Base-by-base conservation (phyloP, 2,329 filamentous ascomycete species). In the Cryoendolithus antarcticus region DNA sequence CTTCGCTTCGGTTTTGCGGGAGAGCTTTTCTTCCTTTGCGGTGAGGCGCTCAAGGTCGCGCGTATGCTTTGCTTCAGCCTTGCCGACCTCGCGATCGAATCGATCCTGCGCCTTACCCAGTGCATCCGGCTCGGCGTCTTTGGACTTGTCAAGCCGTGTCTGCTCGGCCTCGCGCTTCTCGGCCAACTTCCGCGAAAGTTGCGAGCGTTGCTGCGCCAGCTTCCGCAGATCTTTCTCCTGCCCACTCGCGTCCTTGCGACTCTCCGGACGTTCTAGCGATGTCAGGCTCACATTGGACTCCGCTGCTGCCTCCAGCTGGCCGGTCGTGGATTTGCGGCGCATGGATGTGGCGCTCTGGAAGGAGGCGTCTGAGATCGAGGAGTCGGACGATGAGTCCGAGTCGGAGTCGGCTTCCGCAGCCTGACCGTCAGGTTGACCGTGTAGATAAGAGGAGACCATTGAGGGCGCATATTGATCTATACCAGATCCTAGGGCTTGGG, bases 141-240 rank as follows among this genome's bases (percentile, higher is more conserved):
- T 41, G 7, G 48, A 40, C 12, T 61, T 56, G 44, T 62, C 56
- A 19, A 66, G 58, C 37, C 63, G 65, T 37, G 56, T 56, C 42
- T 66, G 65, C 28, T 72, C 71, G 33, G 67, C 72, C 44, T 72
- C 64, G 12, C 69, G 67, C 37, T 71, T 66, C 48, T 71, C 70
- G n/a, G 64, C 65, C 6, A 79, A 62, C 50, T 77, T 80, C 12
- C 76, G 72, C 31, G 82, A 72, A 0, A 83, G 64, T 49, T 78
- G 77, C 35, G 63, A 66, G 6, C 72, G 72, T 40, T 73, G 72
- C 10, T 75, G 68, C 35, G 76, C 66, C 6, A 83, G 68, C 52
- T 78, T 81, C 43, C 66, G 63, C 3, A 86, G 67, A 48, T 83
- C 77, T 50, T 77, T 80, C 21, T 82, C 77, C 44, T 74, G 57